Percentiles rank a stretch among this genome's conserved stretches.
Conservation (phyloP, 2,329 filamentous ascomycete genomes). For the Juglanconis oblonga region DNA sequence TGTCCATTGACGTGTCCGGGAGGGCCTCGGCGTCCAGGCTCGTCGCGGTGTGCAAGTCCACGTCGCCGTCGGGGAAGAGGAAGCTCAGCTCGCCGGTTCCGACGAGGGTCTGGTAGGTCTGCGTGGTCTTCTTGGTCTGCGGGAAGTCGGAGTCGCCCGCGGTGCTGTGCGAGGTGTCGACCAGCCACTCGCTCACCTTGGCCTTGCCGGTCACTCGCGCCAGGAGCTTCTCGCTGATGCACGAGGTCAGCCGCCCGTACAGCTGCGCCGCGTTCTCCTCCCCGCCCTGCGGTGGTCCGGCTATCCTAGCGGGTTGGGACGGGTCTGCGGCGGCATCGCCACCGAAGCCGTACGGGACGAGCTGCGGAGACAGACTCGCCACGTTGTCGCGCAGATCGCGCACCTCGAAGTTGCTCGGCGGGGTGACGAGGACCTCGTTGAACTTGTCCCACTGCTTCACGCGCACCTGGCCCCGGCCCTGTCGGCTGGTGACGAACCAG, state of each 20-base stretch:
- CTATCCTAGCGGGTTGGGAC: background rate
- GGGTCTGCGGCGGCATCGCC: conserved; percentile 17
- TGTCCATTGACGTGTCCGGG: conserved; percentile 46
- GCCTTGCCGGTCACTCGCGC: conserved; percentile 43
- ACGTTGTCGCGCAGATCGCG: conserved; percentile 42
- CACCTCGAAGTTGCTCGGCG: conserved; percentile 41
- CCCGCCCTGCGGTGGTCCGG: conserved; percentile 19
- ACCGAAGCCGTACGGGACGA: conserved; percentile 44
- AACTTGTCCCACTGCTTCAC: conserved; percentile 55
- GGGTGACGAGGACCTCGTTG: conserved; percentile 52
- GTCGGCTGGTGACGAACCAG: conserved; percentile 47
- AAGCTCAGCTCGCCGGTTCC: conserved; percentile 43
- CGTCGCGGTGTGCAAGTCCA: conserved; percentile 30
- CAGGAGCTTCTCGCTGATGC: conserved; percentile 44
- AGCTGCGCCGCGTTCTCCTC: conserved; percentile 32
- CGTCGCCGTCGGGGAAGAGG: conserved; percentile 42
- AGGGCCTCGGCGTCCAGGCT: conserved; percentile 24
- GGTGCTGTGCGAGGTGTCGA: conserved; percentile 53
- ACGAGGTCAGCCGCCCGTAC: conserved; percentile 52
- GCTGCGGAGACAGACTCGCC: conserved; percentile 34
- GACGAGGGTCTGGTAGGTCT: conserved; percentile 27
- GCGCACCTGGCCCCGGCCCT: conserved; percentile 31
- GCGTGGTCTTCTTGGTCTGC: conserved; percentile 28
- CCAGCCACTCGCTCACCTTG: conserved; percentile 42
- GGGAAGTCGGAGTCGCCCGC: conserved; percentile 38